phyloP scores from a whole-genome alignment of 1,284 basidiomycete genomes.

The Marasmius fiardii region DNA sequence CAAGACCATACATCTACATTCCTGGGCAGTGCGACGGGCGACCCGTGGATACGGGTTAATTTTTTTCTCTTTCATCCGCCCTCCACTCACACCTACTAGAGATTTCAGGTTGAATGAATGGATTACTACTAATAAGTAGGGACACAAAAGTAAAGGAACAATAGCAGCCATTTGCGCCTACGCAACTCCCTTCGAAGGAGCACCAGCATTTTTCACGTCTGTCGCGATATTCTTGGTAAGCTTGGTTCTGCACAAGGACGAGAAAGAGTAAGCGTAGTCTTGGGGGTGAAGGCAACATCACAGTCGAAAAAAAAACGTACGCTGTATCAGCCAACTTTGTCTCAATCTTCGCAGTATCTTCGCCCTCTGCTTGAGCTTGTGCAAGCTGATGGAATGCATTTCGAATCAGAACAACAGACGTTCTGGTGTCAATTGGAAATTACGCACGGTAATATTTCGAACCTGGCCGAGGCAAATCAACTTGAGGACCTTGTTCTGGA shows the following conservation, averaged over 20 bases:
- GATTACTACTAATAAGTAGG: background rate
- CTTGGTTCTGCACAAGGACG: conserved; percentile 30
- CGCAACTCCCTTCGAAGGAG: conserved; percentile 29
- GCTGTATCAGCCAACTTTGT: conserved; percentile 28
- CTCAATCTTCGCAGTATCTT: conserved; percentile 28
- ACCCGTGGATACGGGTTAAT: no score
- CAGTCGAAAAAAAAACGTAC: conserved; percentile 17
- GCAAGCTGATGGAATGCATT: conserved; percentile 26
- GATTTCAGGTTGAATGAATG: background rate
- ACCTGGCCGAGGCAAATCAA: conserved; percentile 39
- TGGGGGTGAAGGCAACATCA: background rate
- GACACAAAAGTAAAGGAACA: background rate
- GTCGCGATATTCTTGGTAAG: conserved; percentile 33
- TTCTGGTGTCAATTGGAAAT: background rate
- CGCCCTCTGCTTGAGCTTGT: conserved; percentile 32
- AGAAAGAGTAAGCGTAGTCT: no score
- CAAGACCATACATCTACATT: no score
- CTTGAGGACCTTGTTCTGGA: conserved; percentile 53
- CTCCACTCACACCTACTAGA: no score
- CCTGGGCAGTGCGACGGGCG: no score
- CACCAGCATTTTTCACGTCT: conserved; percentile 29
- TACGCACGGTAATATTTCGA: conserved; percentile 34
- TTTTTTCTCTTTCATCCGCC: no score
- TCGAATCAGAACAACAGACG: no score
- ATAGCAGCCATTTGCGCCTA: conserved; percentile 3